Percentiles rank a stretch among this genome's conserved stretches.
Evolutionary conservation across 192 early-diverging fungal genomes (phyloP).

Genomic region (Chytriomyces sp.): DNA sequence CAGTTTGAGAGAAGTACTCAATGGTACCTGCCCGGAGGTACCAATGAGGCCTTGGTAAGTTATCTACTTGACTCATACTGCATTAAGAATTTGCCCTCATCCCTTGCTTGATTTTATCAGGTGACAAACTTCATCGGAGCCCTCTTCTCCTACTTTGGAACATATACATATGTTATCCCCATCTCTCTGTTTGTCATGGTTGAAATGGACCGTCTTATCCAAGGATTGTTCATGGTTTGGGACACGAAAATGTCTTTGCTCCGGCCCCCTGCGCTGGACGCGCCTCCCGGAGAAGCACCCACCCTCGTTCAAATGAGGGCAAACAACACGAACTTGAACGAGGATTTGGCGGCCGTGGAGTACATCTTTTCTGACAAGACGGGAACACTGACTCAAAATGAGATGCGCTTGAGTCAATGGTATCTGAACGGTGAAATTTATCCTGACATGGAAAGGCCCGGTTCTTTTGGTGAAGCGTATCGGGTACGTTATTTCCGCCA

Average conservation of each 20-base stretch:
- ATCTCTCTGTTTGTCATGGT: slow-evolving; percentile 78
- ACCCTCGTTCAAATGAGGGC: slow-evolving; percentile 42
- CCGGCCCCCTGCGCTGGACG: slow-evolving; percentile 28
- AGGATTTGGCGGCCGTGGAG: slow-evolving; percentile 86
- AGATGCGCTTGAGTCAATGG: slow-evolving; percentile 61
- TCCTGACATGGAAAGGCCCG: slow-evolving; percentile 61
- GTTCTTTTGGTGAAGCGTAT: slow-evolving; percentile 59
- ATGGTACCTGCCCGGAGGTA: slow-evolving; percentile 45
- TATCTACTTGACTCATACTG: not conserved
- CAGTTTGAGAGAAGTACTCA: slow-evolving; percentile 1
- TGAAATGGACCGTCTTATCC: slow-evolving; percentile 69
- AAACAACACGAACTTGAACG: slow-evolving; percentile 66
- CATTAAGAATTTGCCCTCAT: not conserved
- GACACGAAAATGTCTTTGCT: slow-evolving; percentile 61
- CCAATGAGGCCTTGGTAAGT: slow-evolving; percentile 21
- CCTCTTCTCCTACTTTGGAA: slow-evolving; percentile 53
- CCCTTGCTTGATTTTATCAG: slow-evolving; percentile 2
- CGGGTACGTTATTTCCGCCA: slow-evolving; percentile 60
- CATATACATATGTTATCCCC: slow-evolving; percentile 76
- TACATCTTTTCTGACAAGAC: slow-evolving; percentile 83
- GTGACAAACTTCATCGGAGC: slow-evolving; percentile 39
- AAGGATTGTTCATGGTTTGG: slow-evolving; percentile 69
- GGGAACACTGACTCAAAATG: slow-evolving; percentile 63
- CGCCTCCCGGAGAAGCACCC: slow-evolving; percentile 16
- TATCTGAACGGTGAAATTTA: slow-evolving; percentile 79